Base-by-base conservation (phyloP, 1,139 yeast genomes). In the Entelexis sorbosivorans region DNA sequence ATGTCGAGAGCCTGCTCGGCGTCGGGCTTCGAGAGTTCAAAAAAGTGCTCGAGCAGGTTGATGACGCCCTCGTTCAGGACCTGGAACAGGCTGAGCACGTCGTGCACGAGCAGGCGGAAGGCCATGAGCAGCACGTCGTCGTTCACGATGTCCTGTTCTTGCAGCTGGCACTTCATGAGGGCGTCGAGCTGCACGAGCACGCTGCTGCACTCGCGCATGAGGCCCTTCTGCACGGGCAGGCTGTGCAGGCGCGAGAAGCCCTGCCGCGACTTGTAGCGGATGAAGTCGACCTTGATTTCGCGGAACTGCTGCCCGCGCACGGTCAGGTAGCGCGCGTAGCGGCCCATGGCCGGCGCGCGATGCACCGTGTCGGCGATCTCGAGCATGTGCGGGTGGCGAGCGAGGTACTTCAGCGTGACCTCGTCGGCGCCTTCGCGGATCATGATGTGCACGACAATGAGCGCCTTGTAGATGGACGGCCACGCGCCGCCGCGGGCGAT, bases 41-140 rank as follows among this genome's bases (percentile, higher is more conserved):
- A 91, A 67, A 86, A 91, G 64, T 91, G 95, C 64, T 91, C 97
- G 58, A 91, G 75, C 47, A 91, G 71, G 62, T 88, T 89, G 59
- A 91, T 89, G 36, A 91, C 95, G 29, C 97, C 97, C 69, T 91
- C 97, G 67, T 91, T 91, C 59, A 91, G 71, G 51, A 83, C 82
- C 67, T 91, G 96, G 68, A 87, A 93, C 43, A 91, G 70, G 0
- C 87, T 77, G 59, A 91, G 72, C 59, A 91, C 72, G 66, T 91
- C 98, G 62, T 84, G 84, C 11, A 89, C 95, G 51, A 91, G 74
- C 65, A 91, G 73, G 53, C 95, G 73, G 69, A 91, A 91, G 31
- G 94, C 84, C 32, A 91, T 84, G 59, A 89, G 72, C 16, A 88
- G 69, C 49, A 91, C 76, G 62, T 89, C 96, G 66, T 89, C 89